A percentile compares a stretch with the other conserved stretches of the same genome.
These are phyloP conservation scores for Candolleomyces efflorescens DNA, from an alignment of 768 basidiomycete species.

Conservation along the genomic window DNA sequence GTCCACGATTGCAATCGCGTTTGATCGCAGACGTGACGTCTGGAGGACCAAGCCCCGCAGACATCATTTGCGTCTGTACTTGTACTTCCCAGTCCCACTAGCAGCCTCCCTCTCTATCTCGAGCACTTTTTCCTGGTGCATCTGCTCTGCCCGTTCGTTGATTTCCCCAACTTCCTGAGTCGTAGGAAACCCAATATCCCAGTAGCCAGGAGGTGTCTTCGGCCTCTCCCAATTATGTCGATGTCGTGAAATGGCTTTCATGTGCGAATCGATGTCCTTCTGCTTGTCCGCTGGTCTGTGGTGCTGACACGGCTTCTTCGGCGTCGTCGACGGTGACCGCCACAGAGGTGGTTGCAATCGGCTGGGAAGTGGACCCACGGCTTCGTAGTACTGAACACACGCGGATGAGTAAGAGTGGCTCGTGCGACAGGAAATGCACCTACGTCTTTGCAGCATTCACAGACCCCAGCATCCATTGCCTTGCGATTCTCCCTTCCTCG, in stretches of 20 bases:
- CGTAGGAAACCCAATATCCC: conserved; percentile 86
- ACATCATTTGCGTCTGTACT: neutral
- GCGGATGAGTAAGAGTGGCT: neutral
- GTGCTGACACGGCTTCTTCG: conserved; percentile 16
- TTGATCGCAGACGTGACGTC: too few relatives aligned
- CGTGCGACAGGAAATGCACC: conserved; percentile 14
- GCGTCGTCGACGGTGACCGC: conserved; percentile 53
- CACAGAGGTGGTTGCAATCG: conserved; percentile 68
- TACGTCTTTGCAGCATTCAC: conserved; percentile 79
- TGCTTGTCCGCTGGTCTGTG: conserved; percentile 13
- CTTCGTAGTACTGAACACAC: conserved; percentile 68
- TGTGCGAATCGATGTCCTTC: conserved; percentile 46
- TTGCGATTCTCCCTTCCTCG: conserved; percentile 59
- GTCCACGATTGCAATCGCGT: neutral
- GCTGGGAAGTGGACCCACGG: conserved; percentile 65
- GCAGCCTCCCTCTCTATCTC: conserved; percentile 57
- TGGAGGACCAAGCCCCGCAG: neutral
- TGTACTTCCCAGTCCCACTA: conserved; percentile 27
- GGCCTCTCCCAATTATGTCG: conserved; percentile 66
- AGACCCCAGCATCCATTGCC: conserved; percentile 70
- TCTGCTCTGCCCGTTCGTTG: conserved; percentile 67
- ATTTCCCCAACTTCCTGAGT: conserved; percentile 80
- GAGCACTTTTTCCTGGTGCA: conserved; percentile 62
- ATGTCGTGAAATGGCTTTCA: conserved; percentile 68
- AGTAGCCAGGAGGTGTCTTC: conserved; percentile 81